These are phyloP conservation scores for Eutrema yunnanense DNA, from an alignment of 345 rosid genomes.

Conservation along the genomic window DNA sequence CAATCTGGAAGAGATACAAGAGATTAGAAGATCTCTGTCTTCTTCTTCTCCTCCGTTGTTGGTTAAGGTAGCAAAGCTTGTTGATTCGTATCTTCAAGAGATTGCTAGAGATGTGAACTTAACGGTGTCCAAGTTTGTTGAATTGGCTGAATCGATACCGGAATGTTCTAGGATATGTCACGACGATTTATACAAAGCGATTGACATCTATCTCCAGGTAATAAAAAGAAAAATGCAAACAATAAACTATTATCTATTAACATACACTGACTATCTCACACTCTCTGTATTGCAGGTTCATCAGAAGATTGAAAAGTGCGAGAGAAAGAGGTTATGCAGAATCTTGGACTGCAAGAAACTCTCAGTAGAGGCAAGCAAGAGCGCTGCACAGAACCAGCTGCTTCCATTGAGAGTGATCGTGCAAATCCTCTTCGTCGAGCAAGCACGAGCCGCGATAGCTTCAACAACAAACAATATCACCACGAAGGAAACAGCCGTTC, in stretches of 20 bases:
- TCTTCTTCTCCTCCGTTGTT: constrained; percentile 79
- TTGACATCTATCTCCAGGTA: constrained; percentile 93
- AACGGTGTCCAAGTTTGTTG: constrained; percentile 65
- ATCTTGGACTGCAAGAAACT: constrained; percentile 87
- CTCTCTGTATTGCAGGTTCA: constrained; percentile 47
- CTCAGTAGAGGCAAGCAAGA: constrained; percentile 85
- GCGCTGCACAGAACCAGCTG: constrained; percentile 85
- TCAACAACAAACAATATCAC: constrained; percentile 61
- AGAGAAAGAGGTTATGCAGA: constrained; percentile 73
- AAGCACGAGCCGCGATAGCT: constrained; percentile 54
- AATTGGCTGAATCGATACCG: constrained; percentile 64
- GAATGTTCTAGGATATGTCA: constrained; percentile 67
- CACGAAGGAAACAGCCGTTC: not conserved
- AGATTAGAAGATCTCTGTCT: constrained; percentile 62
- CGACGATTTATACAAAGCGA: constrained; percentile 82
- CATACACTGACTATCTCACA: not conserved
- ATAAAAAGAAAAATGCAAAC: constrained; percentile 7
- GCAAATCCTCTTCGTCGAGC: constrained; percentile 89
- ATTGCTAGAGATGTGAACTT: constrained; percentile 65
- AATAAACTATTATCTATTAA: not conserved
- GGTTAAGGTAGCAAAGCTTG: constrained; percentile 78
- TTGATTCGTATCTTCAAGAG: constrained; percentile 79
- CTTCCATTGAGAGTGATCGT: constrained; percentile 88
- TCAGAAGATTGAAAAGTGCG: constrained; percentile 63
- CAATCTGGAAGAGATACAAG: constrained; percentile 62